phyloP scores from a whole-genome alignment of 768 basidiomycete species.

The Russula virescens region DNA sequence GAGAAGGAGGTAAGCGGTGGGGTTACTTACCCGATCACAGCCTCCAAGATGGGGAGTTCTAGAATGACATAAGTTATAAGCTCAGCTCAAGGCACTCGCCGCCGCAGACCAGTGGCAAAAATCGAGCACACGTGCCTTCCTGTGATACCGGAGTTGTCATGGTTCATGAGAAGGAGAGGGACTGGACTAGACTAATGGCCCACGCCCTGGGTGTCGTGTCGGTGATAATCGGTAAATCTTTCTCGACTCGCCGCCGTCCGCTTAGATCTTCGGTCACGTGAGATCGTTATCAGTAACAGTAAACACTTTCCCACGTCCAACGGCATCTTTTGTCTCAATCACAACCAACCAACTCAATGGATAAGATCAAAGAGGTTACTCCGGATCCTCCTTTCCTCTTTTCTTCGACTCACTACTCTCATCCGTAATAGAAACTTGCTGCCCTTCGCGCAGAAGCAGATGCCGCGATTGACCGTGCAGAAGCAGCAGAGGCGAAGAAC shows the following conservation, averaged over 20 bases:
- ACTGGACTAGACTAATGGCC: background rate
- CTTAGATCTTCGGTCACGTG: constrained; percentile 13
- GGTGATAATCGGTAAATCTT: background rate
- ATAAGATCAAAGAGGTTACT: constrained; percentile 44
- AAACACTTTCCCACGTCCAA: constrained; percentile 18
- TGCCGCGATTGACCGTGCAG: constrained; percentile 71
- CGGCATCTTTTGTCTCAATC: too few species aligned
- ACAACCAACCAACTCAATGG: constrained; percentile 32
- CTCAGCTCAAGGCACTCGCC: background rate
- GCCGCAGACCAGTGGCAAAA: constrained; percentile 24
- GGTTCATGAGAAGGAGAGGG: constrained; percentile 4
- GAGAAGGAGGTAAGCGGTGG: constrained; percentile 3
- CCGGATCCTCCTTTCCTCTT: background rate
- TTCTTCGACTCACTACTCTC: background rate
- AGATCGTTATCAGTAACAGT: background rate
- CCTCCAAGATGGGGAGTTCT: constrained; percentile 93
- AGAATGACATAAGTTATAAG: constrained; percentile 28
- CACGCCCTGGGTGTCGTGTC: background rate
- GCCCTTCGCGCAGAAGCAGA: constrained; percentile 83
- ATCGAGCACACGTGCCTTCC: constrained; percentile 50
- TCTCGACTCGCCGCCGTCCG: too few species aligned
- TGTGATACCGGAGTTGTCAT: constrained; percentile 71
- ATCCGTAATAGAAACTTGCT: constrained; percentile 56
- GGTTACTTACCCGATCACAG: constrained; percentile 72
- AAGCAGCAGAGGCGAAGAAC: constrained; percentile 77